Percentiles rank a stretch among this genome's conserved stretches.
Conservation (phyloP, 306 rosid species). For the Citrullus colocynthis region DNA sequence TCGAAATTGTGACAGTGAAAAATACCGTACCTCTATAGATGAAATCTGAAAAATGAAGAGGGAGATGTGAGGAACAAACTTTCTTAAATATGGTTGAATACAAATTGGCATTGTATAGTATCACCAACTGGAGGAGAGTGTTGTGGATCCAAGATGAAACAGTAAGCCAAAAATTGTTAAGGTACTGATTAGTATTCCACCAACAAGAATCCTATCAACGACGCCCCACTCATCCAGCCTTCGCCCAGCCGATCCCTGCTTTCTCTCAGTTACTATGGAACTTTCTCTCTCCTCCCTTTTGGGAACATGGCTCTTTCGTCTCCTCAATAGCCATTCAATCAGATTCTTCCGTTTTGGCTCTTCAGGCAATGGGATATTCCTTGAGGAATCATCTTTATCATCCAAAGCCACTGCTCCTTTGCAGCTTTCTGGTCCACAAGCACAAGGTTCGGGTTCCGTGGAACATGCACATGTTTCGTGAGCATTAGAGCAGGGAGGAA, state of each 20-base stretch:
- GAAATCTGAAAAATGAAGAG: background rate
- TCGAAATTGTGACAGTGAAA: background rate
- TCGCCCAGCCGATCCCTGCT: constrained; percentile 16
- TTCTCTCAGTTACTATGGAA: constrained; percentile 23
- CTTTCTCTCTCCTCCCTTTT: constrained; percentile 23
- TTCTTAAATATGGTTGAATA: background rate
- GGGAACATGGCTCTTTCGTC: constrained; percentile 36
- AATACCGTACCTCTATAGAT: background rate
- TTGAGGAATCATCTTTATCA: constrained; percentile 15
- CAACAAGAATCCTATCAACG: constrained; percentile 66
- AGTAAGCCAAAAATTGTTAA: constrained; percentile 42
- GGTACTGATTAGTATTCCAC: constrained; percentile 70
- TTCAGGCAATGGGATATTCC: constrained; percentile 18
- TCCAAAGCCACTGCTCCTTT: constrained; percentile 15
- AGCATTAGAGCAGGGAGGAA: constrained; percentile 25
- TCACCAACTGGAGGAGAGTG: constrained; percentile 24
- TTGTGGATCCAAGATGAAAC: constrained; percentile 29
- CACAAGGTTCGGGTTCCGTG: constrained; percentile 29
- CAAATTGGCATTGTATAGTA: background rate
- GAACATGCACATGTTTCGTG: constrained; percentile 22
- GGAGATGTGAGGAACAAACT: background rate
- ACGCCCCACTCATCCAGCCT: constrained; percentile 29
- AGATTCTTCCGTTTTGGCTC: constrained; percentile 31
- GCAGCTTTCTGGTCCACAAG: constrained; percentile 60
- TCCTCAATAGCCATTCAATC: constrained; percentile 63